Conservation (phyloP, 2,329 filamentous ascomycete genomes). For the Sordariomycetes sp. region DNA sequence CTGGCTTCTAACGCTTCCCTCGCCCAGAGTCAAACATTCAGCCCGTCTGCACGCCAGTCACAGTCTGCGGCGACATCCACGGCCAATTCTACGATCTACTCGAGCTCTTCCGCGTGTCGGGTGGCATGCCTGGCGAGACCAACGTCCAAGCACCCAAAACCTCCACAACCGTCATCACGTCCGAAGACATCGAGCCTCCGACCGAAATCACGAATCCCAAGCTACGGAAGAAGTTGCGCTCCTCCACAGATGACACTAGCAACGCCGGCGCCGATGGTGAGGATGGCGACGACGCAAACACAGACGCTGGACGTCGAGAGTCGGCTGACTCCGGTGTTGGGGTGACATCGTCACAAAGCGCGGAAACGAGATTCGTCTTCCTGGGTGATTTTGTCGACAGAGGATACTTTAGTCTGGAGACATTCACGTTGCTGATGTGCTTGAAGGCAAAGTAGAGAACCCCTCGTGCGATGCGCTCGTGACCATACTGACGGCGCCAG, state of each 20-base stretch:
- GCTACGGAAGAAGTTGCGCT: constrained; percentile 72
- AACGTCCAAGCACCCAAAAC: constrained; percentile 61
- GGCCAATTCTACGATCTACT: constrained; percentile 98
- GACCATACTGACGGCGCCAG: constrained; percentile 32
- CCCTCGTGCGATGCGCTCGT: neutral
- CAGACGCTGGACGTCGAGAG: constrained; percentile 16
- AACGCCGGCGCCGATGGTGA: constrained; percentile 39
- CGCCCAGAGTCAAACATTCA: constrained; percentile 92
- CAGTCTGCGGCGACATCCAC: constrained; percentile 95
- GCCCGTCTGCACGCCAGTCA: constrained; percentile 93
- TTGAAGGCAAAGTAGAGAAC: constrained; percentile 60
- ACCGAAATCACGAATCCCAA: constrained; percentile 83
- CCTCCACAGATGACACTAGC: constrained; percentile 23
- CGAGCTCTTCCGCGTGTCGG: constrained; percentile 92
- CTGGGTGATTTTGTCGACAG: constrained; percentile 93
- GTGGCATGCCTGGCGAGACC: constrained; percentile 86
- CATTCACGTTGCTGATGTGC: constrained; percentile 93
- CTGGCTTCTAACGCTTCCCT: neutral
- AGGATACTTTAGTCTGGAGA: constrained; percentile 95
- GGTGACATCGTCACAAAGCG: constrained; percentile 32
- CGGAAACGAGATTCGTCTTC: constrained; percentile 49
- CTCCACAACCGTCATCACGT: constrained; percentile 66
- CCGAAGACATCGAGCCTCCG: constrained; percentile 88
- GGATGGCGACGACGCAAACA: constrained; percentile 38
- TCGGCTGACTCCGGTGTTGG: constrained; percentile 24